Base-by-base conservation (phyloP, 2,329 filamentous ascomycete genomes). In the Trichophyton rubrum region DNA sequence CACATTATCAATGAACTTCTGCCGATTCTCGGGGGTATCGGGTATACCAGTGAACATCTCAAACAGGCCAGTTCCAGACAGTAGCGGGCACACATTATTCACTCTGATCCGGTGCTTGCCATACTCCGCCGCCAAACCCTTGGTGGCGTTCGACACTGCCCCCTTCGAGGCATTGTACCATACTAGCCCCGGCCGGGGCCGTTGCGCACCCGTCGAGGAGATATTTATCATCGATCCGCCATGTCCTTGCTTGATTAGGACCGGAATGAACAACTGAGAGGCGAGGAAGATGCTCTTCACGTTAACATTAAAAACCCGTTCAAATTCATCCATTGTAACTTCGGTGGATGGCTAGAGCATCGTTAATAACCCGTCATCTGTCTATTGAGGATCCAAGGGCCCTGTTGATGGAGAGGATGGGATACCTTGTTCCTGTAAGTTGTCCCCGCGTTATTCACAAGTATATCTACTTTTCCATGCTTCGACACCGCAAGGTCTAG, bases 101-200 rank as follows among this genome's bases (percentile, higher is more conserved):
- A 90, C 85, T 0, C 87, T 81, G 64, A 91, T 88, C 65, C 88
- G 80, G 60, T 87, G 80, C 0, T 82, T 80, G 0, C 84, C 88
- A 66, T 87, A 90, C 70, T 90, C 87, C 1, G 86, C 84, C 0
- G 87, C 88, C 65, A 91, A 78, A 9, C 81, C 81, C 72, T 84
- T 85, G 2, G 82, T 85, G 8, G 82, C 83, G 64, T 77, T 77
- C 11, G 73, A 72, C 30, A 77, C 74, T 17, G 75, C 75, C 1
- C 70, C 75, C 67, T 77, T 77, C 22, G 70, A 73, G 0, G 74
- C 71, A 68, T 77, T 77, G 62, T 77, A 77, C 75, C 75, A 77
- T 15, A 77, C 75, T 60, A 78, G 64, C 0, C 75, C 75, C 0
- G 74, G 74, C 9, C 75, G 65, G 2, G 75, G 75, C 49, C 75